Base-by-base conservation (phyloP, 805 yeast genomes). In the Myxozyma nipponensis region DNA sequence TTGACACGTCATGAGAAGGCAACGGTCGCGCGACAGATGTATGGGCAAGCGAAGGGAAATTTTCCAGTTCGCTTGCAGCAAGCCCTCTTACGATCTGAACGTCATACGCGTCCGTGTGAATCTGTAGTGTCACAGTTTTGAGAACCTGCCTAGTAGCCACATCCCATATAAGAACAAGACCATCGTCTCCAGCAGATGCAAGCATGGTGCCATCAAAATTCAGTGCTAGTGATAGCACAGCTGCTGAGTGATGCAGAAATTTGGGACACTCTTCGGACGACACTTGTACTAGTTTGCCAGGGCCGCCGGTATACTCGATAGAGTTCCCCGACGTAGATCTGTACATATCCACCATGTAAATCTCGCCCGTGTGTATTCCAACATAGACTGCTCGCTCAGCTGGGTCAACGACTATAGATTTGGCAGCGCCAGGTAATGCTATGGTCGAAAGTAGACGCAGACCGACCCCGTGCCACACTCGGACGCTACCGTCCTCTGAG, bases 131-230 rank as follows among this genome's bases (percentile, higher is more conserved):
- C 56, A 61, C 58, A 25, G 60, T 60, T 17, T 63, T 54, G 18
- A 62, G 49, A 17, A 68, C 62, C 56, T 71, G 75, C 30, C 55
- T 50, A 1, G 70, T 62, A 2, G 69, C 65, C n/a, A 65, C 72
- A 66, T 91, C 97, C 59, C 83, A 76, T 0, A 82, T 73, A 37
- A 77, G 76, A 1, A 86, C 78, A 25, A 77, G 73, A 1, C 97
- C 97, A n/a, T 59, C 62, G 0, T 75, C 66, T 63, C 86, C 95
- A 32, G 96, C 97, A 4, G 88, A 78, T 2, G 84, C 70, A 4
- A 90, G 61, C 34, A 71, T 66, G 17, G 90, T 79, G 3, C 91
- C 95, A 63, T 90, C 97, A 62, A 84, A 69, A 4, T 89, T 80
- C 2, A 86, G 66, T 1, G 70, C 72, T 45, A 89, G 57, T 36